Percentiles rank a stretch among this genome's conserved stretches.
Evolutionary conservation across 352 stramenopile genomes (phyloP).

Genomic region (Phytophthora capsici): DNA sequence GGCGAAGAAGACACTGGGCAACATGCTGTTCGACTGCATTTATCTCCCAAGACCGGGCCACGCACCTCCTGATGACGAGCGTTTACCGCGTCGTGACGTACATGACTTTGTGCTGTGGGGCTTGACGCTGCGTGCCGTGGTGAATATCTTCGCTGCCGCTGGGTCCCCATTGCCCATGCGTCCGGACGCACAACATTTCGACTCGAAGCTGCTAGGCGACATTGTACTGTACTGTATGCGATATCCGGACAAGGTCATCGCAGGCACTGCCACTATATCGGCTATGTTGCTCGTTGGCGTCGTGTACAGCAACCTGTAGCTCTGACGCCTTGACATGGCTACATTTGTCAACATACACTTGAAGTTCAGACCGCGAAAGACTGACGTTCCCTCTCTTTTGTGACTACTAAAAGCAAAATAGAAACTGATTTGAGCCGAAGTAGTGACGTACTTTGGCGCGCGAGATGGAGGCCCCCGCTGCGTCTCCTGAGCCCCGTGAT

Average conservation of each 20-base stretch:
- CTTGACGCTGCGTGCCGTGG: constrained; percentile 76
- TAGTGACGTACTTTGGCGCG: constrained; percentile 2
- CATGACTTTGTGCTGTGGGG: constrained; percentile 89
- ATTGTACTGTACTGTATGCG: constrained; percentile 61
- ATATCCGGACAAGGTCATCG: constrained; percentile 56
- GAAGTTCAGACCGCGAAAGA: constrained; percentile 2
- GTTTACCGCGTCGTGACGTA: constrained; percentile 40
- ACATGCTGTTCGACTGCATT: constrained; percentile 73
- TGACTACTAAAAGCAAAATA: constrained; percentile 17
- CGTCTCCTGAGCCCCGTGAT: constrained; percentile 5
- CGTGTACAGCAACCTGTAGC: constrained; percentile 52
- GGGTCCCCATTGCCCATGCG: constrained; percentile 56
- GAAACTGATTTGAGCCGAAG: constrained; percentile 29
- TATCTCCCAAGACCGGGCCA: constrained; percentile 74
- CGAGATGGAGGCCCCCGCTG: constrained; percentile 26
- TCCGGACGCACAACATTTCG: constrained; percentile 62
- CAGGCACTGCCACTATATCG: constrained; percentile 48
- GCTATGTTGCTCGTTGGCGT: constrained; percentile 50
- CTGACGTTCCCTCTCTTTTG: constrained; percentile 6
- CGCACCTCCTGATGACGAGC: constrained; percentile 46
- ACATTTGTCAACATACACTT: not conserved
- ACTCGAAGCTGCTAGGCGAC: constrained; percentile 55
- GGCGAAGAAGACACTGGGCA: constrained; percentile 49
- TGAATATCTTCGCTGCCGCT: constrained; percentile 52
- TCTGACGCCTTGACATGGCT: constrained; percentile 1